These are phyloP conservation scores for Mortierella antarctica DNA, from an alignment of 192 early-diverging fungal species.

Conservation along the genomic window DNA sequence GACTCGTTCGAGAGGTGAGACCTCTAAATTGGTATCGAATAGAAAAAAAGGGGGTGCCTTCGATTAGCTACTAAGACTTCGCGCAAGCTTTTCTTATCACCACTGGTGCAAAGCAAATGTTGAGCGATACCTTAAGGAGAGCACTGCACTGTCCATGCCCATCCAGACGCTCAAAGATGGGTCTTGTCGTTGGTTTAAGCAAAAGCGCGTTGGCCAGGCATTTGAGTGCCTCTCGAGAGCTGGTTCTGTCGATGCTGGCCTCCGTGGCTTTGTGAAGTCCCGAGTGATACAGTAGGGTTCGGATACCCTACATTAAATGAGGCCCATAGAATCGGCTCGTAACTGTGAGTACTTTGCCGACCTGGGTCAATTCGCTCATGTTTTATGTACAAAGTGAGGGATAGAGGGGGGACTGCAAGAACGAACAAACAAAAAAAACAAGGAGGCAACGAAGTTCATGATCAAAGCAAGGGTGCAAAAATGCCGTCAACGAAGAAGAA, in stretches of 20 bases:
- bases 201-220: conserved; percentile 75
- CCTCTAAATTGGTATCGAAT: conserved; percentile 4
- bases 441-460: not conserved
- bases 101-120: not conserved
- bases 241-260: conserved; percentile 40
- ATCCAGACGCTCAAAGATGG: conserved; percentile 56
- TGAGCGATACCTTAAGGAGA: conserved; percentile 57
- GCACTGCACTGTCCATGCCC: conserved; percentile 50
- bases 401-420: no score
- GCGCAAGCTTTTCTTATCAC: not conserved
- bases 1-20: conserved; percentile 57
- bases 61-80: no score
- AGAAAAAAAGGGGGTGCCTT: not conserved
- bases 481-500: not conserved
- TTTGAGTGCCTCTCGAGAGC: conserved; percentile 68
- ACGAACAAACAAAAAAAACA: not conserved
- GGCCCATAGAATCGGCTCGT: no score
- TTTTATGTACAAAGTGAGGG: no score
- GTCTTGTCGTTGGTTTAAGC: conserved; percentile 59
- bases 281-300: conserved; percentile 47
- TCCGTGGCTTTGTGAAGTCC: conserved; percentile 29
- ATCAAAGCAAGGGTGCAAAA: not conserved
- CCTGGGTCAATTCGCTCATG: no score
- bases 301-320: conserved; percentile 40
- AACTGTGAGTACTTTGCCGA: no score